Conservation (phyloP, 805 yeast species). For the Saturnispora hagleri region DNA sequence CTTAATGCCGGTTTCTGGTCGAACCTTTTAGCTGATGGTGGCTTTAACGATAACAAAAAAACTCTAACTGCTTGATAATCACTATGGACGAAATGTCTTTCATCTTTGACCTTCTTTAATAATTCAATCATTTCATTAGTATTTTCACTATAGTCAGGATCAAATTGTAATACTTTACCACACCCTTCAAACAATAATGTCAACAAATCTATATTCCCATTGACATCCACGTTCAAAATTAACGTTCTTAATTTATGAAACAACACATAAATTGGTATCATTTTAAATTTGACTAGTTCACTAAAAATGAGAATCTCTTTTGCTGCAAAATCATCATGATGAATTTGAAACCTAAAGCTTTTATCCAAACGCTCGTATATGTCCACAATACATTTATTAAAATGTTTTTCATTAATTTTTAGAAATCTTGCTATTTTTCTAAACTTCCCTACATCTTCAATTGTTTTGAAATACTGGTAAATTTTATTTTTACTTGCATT, state of each 20-base stretch:
- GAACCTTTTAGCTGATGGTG: constrained; percentile 38
- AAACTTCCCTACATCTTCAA: constrained; percentile 36
- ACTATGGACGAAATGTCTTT: constrained; percentile 40
- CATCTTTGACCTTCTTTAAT: constrained; percentile 41
- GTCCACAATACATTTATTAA: constrained; percentile 44
- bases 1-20: constrained; percentile 21
- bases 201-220: constrained; percentile 60
- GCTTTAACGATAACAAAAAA: constrained; percentile 44
- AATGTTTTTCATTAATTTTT: constrained; percentile 42
- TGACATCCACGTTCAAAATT: constrained; percentile 39
- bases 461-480: constrained; percentile 43
- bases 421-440: constrained; percentile 57
- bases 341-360: constrained; percentile 53
- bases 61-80: constrained; percentile 52
- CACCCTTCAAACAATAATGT: constrained; percentile 63
- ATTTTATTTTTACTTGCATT: constrained; percentile 64
- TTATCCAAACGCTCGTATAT: constrained; percentile 46
- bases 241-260: constrained; percentile 65
- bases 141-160: constrained; percentile 44
- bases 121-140: constrained; percentile 58
- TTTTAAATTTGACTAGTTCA: constrained; percentile 68
- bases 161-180: constrained; percentile 54
- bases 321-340: constrained; percentile 42
- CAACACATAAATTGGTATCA: constrained; percentile 60
- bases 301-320: constrained; percentile 53